Percentiles rank a stretch among this genome's conserved stretches.
phyloP scores from a whole-genome alignment of 345 rosid genomes.

The Psidium guajava region DNA sequence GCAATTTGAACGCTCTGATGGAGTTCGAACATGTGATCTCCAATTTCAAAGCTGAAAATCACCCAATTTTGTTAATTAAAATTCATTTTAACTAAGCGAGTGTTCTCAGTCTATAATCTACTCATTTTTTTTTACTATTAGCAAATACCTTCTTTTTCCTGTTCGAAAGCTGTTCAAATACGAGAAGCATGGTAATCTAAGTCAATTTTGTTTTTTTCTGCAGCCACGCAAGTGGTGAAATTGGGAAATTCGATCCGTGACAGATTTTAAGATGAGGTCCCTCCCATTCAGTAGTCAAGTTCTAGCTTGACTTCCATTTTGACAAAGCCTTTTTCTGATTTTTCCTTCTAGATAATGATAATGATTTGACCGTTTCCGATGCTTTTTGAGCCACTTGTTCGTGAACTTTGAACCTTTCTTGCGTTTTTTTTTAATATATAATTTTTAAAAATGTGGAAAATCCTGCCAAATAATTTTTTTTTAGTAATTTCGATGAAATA shows the following conservation, averaged over 20 bases:
- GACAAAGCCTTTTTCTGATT: neutral
- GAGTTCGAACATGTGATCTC: too few species aligned
- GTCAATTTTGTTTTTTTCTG: neutral
- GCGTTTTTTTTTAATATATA: too few species aligned
- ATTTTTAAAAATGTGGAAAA: neutral
- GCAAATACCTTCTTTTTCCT: too few species aligned
- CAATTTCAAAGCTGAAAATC: too few species aligned
- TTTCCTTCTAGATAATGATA: neutral
- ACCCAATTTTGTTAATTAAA: too few species aligned
- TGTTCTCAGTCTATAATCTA: too few species aligned
- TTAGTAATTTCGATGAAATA: neutral
- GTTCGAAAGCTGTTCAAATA: neutral
- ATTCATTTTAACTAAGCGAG: too few species aligned
- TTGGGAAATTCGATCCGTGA: neutral
- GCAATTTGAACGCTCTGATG: too few species aligned
- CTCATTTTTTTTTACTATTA: too few species aligned
- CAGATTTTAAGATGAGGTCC: neutral
- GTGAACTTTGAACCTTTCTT: neutral
- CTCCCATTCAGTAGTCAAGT: neutral
- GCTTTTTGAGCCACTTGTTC: neutral
- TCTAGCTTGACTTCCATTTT: neutral
- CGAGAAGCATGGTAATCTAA: neutral
- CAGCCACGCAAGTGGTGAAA: neutral
- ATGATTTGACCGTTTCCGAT: neutral
- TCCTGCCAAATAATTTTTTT: neutral